Conservation (phyloP, 306 rosid genomes). For the Medicago arabica region DNA sequence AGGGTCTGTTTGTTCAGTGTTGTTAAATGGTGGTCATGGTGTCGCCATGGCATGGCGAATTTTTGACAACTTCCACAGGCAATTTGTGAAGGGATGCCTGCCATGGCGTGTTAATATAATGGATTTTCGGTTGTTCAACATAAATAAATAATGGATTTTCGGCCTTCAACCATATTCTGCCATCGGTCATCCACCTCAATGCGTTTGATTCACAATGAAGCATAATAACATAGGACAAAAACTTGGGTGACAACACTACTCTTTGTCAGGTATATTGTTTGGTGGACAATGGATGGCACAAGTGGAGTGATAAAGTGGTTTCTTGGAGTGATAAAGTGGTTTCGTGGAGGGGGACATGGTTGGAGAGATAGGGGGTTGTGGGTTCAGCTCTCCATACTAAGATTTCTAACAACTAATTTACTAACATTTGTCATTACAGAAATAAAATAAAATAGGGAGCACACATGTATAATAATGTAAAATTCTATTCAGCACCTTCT, state of each 20-base stretch:
- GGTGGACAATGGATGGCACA: neutral
- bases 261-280: neutral
- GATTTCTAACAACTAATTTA: neutral
- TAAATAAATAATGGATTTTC: too few species aligned
- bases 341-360: neutral
- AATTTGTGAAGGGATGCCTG: too few species aligned
- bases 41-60: too few species aligned
- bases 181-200: neutral
- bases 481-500: neutral
- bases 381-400: neutral
- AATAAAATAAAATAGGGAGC: neutral
- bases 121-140: too few species aligned
- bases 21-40: too few species aligned
- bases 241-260: neutral
- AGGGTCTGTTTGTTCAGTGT: too few species aligned
- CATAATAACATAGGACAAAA: neutral
- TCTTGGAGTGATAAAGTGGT: neutral
- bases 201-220: neutral
- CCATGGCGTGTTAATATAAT: too few species aligned
- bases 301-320: neutral
- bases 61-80: too few species aligned
- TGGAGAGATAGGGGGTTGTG: neutral
- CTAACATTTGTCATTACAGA: neutral
- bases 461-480: neutral
- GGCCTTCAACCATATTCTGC: too few species aligned